Evolutionary conservation across 352 stramenopile genomes (phyloP), one percentile per base, ranked within the genome.

Genomic region (Globisporangium takayamanum): DNA sequence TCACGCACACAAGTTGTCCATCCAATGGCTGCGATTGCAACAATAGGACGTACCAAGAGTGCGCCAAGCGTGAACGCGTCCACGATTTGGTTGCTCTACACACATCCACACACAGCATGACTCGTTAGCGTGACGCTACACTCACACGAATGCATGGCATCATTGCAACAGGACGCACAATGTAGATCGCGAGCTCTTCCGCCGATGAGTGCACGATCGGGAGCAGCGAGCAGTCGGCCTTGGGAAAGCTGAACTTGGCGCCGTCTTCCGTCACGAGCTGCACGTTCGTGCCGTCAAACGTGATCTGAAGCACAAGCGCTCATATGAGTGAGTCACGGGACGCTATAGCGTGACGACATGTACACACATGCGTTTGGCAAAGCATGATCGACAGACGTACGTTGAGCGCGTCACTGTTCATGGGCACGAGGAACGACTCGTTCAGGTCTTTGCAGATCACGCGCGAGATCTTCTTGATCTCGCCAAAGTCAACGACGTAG

Each of bases 401-500:
- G 52, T 94, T 87, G 12, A 99, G 71, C 5, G 95, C 92, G 63
- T 98, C 85, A 53, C 91, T 98, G 56, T 96, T 84, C 75, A 96
- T 97, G 0, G 97, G 97, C 57, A 97, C 96, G 8, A 99, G 76
- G 68, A 99, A 98, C 39, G 95, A 94, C 72, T 99, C 96, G 72
- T 99, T 98, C 62, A 99, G 67, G 62, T 96, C 76, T 69, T 98
- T 98, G 76, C 97, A 99, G 51, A 99, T 88, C 14, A 92, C 81
- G 30, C 92, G 86, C 22, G 80, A 87, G 47, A 97, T 96, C 69
- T 94, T 95, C 72, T 99, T 99, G 62, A 99, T 95, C 59, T 98
- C 88, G 39, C 96, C 96, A 87, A 99, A 99, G 71, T 99, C 96
- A 16, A 99, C 67, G 10, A 99, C 88, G 64, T 99, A 99, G 57